These are phyloP conservation scores for Trifolium fragiferum DNA, from an alignment of 306 rosid species.

Conservation along the genomic window DNA sequence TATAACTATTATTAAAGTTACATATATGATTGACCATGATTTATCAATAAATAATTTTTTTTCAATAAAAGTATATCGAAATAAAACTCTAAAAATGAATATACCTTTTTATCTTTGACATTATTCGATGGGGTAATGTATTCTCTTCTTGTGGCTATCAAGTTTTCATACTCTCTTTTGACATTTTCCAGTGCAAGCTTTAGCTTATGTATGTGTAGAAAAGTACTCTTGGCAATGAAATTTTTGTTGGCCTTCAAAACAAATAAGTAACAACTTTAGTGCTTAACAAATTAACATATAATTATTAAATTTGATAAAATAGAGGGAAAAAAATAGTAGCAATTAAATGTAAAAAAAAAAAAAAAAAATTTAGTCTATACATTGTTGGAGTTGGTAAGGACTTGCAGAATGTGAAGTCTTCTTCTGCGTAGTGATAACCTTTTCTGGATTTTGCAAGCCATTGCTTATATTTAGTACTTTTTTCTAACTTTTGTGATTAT, in stretches of 20 bases:
- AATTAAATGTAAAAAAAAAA: background rate
- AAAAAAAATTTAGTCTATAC: constrained; percentile 52
- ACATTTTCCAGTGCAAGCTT: constrained; percentile 42
- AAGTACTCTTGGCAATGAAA: constrained; percentile 24
- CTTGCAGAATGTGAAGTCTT: constrained; percentile 63
- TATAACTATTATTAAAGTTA: too few relatives aligned
- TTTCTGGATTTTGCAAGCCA: constrained; percentile 66
- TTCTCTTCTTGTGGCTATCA: constrained; percentile 44
- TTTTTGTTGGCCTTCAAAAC: constrained; percentile 49
- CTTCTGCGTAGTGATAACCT: constrained; percentile 65
- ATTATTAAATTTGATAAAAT: background rate
- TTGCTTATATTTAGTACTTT: constrained; percentile 31
- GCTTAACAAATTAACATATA: constrained; percentile 2
- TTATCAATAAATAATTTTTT: too few relatives aligned
- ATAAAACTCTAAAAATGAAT: background rate
- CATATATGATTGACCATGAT: too few relatives aligned
- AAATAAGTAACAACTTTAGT: constrained; percentile 33
- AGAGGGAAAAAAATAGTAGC: background rate
- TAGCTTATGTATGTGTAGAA: constrained; percentile 48
- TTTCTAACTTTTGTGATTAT: constrained; percentile 34
- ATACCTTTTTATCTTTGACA: constrained; percentile 44
- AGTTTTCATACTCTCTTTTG: constrained; percentile 50
- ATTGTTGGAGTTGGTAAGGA: constrained; percentile 53
- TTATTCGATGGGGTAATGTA: constrained; percentile 33
- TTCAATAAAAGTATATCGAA: too few relatives aligned